Evolutionary conservation across 768 basidiomycete genomes (phyloP).

Genomic region (Hortiboletus flavorubellus): DNA sequence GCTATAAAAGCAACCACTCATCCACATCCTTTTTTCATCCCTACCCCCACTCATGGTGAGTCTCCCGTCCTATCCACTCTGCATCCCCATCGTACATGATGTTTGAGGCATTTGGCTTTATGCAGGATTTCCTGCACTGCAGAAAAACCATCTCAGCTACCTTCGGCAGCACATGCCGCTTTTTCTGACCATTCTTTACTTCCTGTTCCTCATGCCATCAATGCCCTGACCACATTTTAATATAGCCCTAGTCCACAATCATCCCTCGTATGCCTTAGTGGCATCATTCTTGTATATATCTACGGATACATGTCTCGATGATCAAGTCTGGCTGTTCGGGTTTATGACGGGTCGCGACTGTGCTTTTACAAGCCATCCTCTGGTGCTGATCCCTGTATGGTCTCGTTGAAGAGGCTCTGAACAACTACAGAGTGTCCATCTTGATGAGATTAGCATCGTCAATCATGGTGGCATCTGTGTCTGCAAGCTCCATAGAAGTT

Average conservation of each 20-base stretch:
- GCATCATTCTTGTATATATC: neutral
- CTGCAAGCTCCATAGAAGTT: conserved; percentile 55
- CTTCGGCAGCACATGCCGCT: conserved; percentile 62
- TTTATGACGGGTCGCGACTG: too few relatives aligned
- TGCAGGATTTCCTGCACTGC: conserved; percentile 67
- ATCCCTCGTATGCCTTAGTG: neutral
- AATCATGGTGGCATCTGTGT: conserved; percentile 33
- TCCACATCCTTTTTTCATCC: neutral
- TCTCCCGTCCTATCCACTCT: conserved; percentile 13
- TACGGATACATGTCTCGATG: neutral
- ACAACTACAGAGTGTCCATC: conserved; percentile 41
- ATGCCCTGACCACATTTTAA: conserved; percentile 22
- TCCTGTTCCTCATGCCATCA: neutral
- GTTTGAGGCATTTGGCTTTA: conserved; percentile 97
- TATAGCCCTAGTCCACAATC: conserved; percentile 13
- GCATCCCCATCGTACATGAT: conserved; percentile 53
- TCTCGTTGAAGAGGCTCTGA: neutral
- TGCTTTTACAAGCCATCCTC: too few relatives aligned
- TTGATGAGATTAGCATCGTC: conserved; percentile 49
- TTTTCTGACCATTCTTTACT: conserved; percentile 35
- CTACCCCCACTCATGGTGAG: conserved; percentile 21
- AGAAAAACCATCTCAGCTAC: conserved; percentile 89
- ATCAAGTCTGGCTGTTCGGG: neutral
- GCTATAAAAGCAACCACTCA: conserved; percentile 20
- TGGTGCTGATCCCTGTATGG: neutral